Conservation (phyloP, 108 stramenopile species). For the Cyclotella atomus region DNA sequence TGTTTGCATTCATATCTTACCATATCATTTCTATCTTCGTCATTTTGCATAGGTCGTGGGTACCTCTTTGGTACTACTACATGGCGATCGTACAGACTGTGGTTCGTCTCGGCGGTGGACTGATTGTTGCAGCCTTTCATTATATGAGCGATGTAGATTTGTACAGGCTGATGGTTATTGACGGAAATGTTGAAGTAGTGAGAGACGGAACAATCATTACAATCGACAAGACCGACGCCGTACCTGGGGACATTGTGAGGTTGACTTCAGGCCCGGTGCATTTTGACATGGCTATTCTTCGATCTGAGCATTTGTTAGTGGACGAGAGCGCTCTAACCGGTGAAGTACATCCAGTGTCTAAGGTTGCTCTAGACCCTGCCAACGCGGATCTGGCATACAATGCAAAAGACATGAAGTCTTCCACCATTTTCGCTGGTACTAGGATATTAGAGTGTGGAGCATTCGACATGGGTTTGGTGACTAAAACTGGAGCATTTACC, state of each 20-base stretch:
- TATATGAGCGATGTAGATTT: conserved; percentile 52
- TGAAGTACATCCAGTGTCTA: conserved; percentile 62
- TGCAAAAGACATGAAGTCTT: conserved; percentile 39
- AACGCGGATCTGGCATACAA: conserved; percentile 33
- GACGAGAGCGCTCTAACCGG: conserved; percentile 76
- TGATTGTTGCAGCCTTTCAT: conserved; percentile 51
- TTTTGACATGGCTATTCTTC: conserved; percentile 62
- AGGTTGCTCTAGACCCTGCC: conserved; percentile 51
- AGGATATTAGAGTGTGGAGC: conserved; percentile 55
- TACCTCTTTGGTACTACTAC: conserved; percentile 51
- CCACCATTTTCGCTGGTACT: conserved; percentile 71
- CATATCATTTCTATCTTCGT: neutral
- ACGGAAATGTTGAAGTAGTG: conserved; percentile 55
- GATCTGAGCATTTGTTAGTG: conserved; percentile 36
- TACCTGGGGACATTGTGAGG: conserved; percentile 39
- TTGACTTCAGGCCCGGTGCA: conserved; percentile 46
- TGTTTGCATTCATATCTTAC: neutral
- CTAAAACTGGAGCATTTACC: conserved; percentile 66
- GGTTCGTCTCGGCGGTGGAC: conserved; percentile 48
- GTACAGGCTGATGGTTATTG: conserved; percentile 50
- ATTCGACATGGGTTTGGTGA: conserved; percentile 55
- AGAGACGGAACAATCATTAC: conserved; percentile 49
- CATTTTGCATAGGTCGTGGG: too few relatives aligned
- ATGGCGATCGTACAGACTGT: conserved; percentile 55
- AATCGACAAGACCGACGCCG: conserved; percentile 51